Percentiles rank a stretch among this genome's conserved stretches.
Conservation (phyloP, 75 land plant genomes). For the Chamaecyparis obtusa region DNA sequence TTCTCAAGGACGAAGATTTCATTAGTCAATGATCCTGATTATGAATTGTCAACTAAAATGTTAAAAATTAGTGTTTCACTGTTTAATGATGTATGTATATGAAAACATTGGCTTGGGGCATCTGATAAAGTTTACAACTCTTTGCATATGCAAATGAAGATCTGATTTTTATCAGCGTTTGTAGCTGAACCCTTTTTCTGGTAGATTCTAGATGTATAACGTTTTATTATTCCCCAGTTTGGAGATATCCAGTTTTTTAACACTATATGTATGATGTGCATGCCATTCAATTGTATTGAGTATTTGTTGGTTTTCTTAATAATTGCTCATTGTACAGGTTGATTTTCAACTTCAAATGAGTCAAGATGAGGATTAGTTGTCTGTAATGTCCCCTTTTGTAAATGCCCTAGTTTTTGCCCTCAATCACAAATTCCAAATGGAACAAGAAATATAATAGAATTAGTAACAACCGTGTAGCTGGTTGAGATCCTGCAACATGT, state of each 20-base stretch:
- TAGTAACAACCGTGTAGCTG: too few species aligned
- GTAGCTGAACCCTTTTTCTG: neutral
- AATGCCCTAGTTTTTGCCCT: too few species aligned
- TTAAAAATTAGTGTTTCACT: neutral
- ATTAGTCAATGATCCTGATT: neutral
- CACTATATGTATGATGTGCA: neutral
- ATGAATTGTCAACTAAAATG: neutral
- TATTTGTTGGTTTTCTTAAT: neutral
- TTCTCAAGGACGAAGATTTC: neutral
- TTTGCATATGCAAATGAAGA: neutral
- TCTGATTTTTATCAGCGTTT: neutral
- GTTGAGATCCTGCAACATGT: too few species aligned
- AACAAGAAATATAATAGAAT: too few species aligned
- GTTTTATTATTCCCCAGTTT: neutral
- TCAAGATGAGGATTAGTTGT: neutral
- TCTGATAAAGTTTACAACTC: neutral
- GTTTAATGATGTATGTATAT: neutral
- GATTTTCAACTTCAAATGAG: neutral
- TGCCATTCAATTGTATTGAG: neutral
- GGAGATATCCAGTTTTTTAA: neutral
- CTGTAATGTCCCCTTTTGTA: neutral
- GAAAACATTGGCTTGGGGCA: neutral
- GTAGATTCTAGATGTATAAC: neutral
- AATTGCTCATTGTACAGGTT: neutral
- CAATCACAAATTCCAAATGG: too few species aligned